These are phyloP conservation scores for Candida glaebosa DNA, from an alignment of 805 yeast genomes.

Conservation along the genomic window DNA sequence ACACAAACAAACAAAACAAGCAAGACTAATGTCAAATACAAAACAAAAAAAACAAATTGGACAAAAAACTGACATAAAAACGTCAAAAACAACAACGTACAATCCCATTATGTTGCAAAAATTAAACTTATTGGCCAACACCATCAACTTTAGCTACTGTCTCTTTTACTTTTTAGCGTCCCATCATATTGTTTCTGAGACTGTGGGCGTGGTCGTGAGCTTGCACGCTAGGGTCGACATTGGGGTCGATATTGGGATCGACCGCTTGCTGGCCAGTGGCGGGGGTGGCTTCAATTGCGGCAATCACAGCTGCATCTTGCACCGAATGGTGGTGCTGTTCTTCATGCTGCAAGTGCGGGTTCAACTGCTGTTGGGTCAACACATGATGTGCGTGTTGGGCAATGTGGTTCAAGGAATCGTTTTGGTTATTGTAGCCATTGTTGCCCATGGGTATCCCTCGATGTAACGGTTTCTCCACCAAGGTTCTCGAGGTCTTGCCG, in stretches of 20 bases:
- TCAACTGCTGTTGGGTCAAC: conserved; percentile 12
- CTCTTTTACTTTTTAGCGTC: background rate
- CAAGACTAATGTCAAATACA: background rate
- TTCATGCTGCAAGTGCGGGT: conserved; percentile 6
- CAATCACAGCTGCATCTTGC: conserved; percentile 42
- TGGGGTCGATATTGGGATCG: conserved; percentile 43
- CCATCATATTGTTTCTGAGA: conserved; percentile 4
- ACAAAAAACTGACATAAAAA: too few relatives aligned
- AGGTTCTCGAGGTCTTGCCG: conserved; percentile 35
- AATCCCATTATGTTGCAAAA: too few relatives aligned
- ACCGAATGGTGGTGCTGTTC: conserved; percentile 8
- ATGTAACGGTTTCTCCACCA: conserved; percentile 41
- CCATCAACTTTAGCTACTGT: too few relatives aligned
- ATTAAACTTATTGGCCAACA: too few relatives aligned
- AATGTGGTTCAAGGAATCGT: conserved; percentile 8
- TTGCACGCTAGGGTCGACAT: conserved; percentile 42
- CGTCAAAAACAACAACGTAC: background rate
- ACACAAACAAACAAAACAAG: background rate
- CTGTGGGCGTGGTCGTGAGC: conserved; percentile 39
- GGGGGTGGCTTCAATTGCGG: conserved; percentile 38
- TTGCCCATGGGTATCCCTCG: conserved; percentile 3
- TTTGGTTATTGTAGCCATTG: conserved; percentile 1
- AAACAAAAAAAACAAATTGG: background rate
- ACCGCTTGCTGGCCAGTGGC: conserved; percentile 27
- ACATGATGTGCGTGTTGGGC: conserved; percentile 13